A percentile compares a stretch with the other conserved stretches of the same genome.
Evolutionary conservation across 106 monocot species (phyloP).

Genomic region (Amphibolis antarctica): DNA sequence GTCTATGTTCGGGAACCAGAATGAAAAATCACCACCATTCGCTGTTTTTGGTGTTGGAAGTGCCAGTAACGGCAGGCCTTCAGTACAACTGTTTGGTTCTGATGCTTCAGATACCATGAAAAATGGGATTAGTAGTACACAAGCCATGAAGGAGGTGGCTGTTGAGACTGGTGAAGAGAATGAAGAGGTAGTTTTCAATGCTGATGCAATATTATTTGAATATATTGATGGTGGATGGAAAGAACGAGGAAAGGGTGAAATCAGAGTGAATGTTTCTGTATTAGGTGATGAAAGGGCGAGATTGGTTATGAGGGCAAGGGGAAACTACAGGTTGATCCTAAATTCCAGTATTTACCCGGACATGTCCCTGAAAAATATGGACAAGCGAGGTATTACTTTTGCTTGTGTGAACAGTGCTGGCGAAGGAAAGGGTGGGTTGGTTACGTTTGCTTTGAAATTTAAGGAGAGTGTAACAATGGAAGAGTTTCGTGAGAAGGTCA

Average conservation of each 20-base stretch:
- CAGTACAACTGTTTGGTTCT: constrained; percentile 13
- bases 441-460: constrained; percentile 84
- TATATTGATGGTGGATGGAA: constrained; percentile 90
- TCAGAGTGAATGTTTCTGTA: constrained; percentile 54
- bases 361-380: constrained; percentile 78
- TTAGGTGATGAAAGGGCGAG: constrained; percentile 46
- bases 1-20: constrained; percentile 28
- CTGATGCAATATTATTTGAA: constrained; percentile 89
- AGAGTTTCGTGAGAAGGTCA: constrained; percentile 56
- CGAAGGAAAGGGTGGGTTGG: constrained; percentile 41
- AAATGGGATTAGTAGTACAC: constrained; percentile 9
- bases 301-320: constrained; percentile 80
- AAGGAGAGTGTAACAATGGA: constrained; percentile 50
- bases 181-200: constrained; percentile 59
- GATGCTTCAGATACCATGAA: constrained; percentile 20
- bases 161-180: constrained; percentile 95
- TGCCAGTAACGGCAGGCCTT: constrained; percentile 30
- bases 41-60: constrained; percentile 32
- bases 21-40: constrained; percentile 17
- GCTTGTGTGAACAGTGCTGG: constrained; percentile 72
- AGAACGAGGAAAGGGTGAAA: constrained; percentile 89
- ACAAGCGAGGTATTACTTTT: constrained; percentile 88
- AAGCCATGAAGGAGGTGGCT: constrained; percentile 54
- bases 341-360: constrained; percentile 86
- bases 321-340: constrained; percentile 80